phyloP scores from a whole-genome alignment of 225 moss, liverwort and hornwort genomes.

The Marchantia polymorpha region DNA sequence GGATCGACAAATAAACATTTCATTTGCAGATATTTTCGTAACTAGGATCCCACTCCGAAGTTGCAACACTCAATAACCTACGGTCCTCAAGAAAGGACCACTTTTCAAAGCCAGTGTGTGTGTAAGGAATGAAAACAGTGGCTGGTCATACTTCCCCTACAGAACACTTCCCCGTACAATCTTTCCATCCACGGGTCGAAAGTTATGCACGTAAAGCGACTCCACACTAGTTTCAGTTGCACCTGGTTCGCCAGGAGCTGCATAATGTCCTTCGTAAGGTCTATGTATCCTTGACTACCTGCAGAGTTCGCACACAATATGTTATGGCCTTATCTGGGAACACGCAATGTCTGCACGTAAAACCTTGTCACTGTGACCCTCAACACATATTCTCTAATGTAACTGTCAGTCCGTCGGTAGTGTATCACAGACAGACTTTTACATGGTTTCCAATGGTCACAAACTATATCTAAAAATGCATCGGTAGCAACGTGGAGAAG shows the following conservation, averaged over 20 bases:
- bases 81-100: background rate
- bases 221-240: background rate
- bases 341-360: no score
- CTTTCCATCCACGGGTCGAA: background rate
- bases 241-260: background rate
- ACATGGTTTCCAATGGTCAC: no score
- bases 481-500: no score
- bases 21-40: background rate
- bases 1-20: no score
- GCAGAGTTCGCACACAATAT: background rate
- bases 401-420: background rate
- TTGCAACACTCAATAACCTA: background rate
- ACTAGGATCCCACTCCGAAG: background rate
- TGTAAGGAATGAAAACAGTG: background rate
- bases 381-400: no score
- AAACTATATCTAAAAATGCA: no score
- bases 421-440: background rate
- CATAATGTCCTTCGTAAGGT: background rate
- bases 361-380: no score
- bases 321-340: background rate
- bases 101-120: background rate
- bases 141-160: background rate
- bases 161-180: background rate
- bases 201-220: background rate
- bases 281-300: background rate